A percentile compares a stretch with the other conserved stretches of the same genome.
Evolutionary conservation across 768 basidiomycete genomes (phyloP).

Genomic region (Mycena capillaripes): DNA sequence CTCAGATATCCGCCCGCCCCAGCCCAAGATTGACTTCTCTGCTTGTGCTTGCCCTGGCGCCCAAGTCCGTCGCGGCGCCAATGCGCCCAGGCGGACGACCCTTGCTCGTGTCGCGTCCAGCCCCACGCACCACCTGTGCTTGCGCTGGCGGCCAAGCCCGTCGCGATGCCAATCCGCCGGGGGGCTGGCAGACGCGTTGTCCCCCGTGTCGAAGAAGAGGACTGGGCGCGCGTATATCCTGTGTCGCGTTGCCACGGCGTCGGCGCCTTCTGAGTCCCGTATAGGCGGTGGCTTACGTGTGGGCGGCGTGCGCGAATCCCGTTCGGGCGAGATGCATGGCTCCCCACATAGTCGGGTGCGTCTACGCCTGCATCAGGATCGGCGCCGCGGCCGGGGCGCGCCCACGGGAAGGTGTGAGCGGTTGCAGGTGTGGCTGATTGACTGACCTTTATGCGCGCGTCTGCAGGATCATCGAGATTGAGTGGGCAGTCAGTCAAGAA

Average conservation of each 20-base stretch:
- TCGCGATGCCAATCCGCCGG: too few relatives aligned
- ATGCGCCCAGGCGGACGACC: background rate
- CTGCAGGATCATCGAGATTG: slow-evolving; percentile 84
- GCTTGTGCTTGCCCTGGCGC: background rate
- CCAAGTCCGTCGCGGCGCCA: background rate
- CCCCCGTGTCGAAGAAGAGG: slow-evolving; percentile 84
- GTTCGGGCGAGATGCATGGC: background rate
- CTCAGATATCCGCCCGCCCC: slow-evolving; percentile 67
- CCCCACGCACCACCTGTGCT: too few relatives aligned
- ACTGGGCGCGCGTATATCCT: slow-evolving; percentile 85
- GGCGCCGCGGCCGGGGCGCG: background rate
- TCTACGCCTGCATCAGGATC: background rate
- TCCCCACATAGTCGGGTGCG: background rate
- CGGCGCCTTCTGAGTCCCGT: background rate
- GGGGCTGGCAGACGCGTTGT: slow-evolving; percentile 73
- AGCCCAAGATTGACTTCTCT: slow-evolving; percentile 21
- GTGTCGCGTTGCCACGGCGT: slow-evolving; percentile 59
- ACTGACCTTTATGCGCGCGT: background rate
- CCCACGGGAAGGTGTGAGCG: slow-evolving; percentile 25
- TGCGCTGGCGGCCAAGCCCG: too few relatives aligned
- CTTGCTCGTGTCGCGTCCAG: slow-evolving; percentile 35
- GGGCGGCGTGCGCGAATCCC: background rate
- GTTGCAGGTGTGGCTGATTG: background rate
- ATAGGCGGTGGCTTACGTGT: background rate
- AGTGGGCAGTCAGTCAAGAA: slow-evolving; percentile 84